Conservation (phyloP, 2,329 filamentous ascomycete species). For the Monilinia vaccinii-corymbosi region DNA sequence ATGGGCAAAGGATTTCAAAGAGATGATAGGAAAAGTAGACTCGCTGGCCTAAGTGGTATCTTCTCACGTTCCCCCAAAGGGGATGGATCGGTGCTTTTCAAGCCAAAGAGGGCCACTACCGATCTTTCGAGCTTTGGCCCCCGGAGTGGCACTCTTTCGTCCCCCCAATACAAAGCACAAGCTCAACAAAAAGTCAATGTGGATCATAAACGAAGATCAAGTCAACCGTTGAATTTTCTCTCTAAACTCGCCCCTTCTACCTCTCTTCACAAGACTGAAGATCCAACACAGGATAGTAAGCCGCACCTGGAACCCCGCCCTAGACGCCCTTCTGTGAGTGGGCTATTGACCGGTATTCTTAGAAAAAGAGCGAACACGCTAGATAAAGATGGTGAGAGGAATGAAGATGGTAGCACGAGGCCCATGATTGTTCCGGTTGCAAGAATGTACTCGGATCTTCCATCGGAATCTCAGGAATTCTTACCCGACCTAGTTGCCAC, state of each 20-base stretch:
- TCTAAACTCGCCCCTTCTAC: constrained; percentile 4
- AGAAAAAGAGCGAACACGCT: constrained; percentile 18
- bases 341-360: constrained; percentile 23
- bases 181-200: neutral
- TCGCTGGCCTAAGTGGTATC: neutral
- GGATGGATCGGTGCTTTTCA: neutral
- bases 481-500: neutral
- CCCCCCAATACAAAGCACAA: neutral
- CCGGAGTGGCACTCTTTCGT: neutral
- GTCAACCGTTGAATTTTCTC: constrained; percentile 9
- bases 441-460: constrained; percentile 23
- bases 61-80: constrained; percentile 1
- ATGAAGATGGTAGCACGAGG: neutral
- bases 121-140: constrained; percentile 1
- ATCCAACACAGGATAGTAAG: neutral
- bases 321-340: constrained; percentile 21
- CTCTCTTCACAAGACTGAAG: constrained; percentile 1
- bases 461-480: neutral
- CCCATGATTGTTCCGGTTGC: constrained; percentile 12
- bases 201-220: neutral
- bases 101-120: constrained; percentile 3
- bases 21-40: neutral
- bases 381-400: constrained; percentile 10
- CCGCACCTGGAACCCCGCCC: constrained; percentile 4
- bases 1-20: neutral